phyloP scores from a whole-genome alignment of 2,329 filamentous ascomycete species.

The Ascochyta rabiei region DNA sequence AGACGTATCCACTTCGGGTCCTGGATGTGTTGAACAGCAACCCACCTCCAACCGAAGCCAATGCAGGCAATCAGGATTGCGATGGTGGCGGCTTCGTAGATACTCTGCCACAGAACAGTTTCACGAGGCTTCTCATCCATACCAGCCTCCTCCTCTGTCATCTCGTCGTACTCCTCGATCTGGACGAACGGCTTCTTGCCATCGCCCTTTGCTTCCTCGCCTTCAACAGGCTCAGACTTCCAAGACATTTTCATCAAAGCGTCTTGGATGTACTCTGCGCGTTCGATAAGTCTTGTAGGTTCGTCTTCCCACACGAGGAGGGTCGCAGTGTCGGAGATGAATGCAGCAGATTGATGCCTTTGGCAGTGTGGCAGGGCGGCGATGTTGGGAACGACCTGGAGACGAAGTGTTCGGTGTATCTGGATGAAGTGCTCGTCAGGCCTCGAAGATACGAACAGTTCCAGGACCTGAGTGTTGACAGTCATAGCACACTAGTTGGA shows the following conservation, averaged over 20 bases:
- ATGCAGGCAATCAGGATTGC: conserved; percentile 60
- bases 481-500: conserved; percentile 66
- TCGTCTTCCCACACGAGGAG: conserved; percentile 86
- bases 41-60: conserved; percentile 61
- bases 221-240: conserved; percentile 55
- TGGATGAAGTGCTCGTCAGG: conserved; percentile 62
- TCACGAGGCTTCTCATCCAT: conserved; percentile 48
- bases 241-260: conserved; percentile 77
- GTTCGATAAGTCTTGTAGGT: conserved; percentile 69
- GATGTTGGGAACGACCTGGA: conserved; percentile 67
- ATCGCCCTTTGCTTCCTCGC: conserved; percentile 47
- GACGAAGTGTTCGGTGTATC: conserved; percentile 61
- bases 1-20: conserved; percentile 62
- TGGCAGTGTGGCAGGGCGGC: conserved; percentile 64
- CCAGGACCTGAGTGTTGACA: conserved; percentile 68
- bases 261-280: conserved; percentile 74
- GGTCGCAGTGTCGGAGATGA: conserved; percentile 72
- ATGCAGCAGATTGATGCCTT: conserved; percentile 82
- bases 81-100: conserved; percentile 61
- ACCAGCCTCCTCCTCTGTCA: conserved; percentile 29
- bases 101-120: conserved; percentile 62
- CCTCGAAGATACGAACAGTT: conserved; percentile 60
- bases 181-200: conserved; percentile 22
- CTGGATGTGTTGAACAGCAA: conserved; percentile 61
- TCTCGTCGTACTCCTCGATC: conserved; percentile 23